These are phyloP conservation scores for Rutstroemia sp. DNA, from an alignment of 2,329 filamentous ascomycete genomes.

Conservation along the genomic window DNA sequence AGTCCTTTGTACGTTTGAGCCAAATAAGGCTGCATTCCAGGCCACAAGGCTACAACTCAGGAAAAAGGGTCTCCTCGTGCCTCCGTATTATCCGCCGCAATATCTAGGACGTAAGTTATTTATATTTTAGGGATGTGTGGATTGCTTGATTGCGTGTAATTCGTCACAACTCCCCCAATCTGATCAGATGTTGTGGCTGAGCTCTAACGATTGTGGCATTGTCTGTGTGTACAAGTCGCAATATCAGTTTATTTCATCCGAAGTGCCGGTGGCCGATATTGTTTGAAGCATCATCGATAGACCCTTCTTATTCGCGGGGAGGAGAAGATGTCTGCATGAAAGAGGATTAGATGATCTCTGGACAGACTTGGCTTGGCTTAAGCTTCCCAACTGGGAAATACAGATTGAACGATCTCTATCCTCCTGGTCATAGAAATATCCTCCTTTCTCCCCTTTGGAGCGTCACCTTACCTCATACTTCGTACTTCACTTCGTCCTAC, in stretches of 20 bases:
- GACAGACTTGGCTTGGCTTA: no score
- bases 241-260: no score
- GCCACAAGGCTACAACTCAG: no score
- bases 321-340: neutral
- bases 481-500: neutral
- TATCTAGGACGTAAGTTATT: neutral
- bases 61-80: no score
- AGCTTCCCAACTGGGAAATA: no score
- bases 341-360: neutral
- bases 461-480: neutral
- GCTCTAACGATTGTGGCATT: neutral
- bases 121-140: neutral
- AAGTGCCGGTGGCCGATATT: neutral
- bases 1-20: no score
- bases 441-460: neutral
- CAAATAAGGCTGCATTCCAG: no score
- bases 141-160: neutral
- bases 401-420: no score
- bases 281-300: neutral
- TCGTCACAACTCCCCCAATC: neutral
- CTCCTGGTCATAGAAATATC: no score
- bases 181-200: neutral
- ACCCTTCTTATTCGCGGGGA: neutral
- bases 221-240: neutral
- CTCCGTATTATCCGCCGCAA: no score